Evolutionary conservation across 108 stramenopile species (phyloP), one percentile per base, ranked within the genome.

Genomic region (Nitzschia inconspicua): DNA sequence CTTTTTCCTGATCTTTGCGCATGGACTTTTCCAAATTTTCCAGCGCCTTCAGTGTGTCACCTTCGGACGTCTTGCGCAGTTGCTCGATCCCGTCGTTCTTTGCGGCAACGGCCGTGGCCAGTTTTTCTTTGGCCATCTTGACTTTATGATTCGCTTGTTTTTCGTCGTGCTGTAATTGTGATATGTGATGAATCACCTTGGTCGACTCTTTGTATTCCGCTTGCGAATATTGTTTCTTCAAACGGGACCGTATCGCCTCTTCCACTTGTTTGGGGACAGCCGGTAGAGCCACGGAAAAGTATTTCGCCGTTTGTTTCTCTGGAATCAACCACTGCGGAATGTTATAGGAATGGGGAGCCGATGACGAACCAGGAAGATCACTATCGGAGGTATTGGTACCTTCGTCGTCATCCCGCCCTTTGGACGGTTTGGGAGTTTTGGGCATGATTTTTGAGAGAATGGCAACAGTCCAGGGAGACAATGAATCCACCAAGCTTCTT

Each of bases 271-370:
- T 25, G 4, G 56, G 14, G 10, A 64, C 70, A 20, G 54, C 36
- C 10, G 63, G 62, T 31, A 72, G 44, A 2, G 70, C 63, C 39
- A 72, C 36, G 4, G 70, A 72, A 59, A 72, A 72, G 47, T 35
- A 63, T 32, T 50, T 47, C 29, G 62, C 27, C 0, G 60, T 46
- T 47, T 59, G 59, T 39, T 70, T 70, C 18, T 70, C 68, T 13
- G 43, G 60, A 32, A 62, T 27, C 19, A 70, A 40, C 68, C 68
- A 70, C 32, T 61, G 60, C 9, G 68, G 68, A 27, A 59, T 36
- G 3, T 24, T 52, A 36, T 70, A 70, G 4, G 60, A 70, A 24
- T 66, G 26, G 10, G 46, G 56, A 27, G 37, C 65, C 3, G 20
- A 14, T 10, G 34, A 27, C n/a, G 55, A 54, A 22, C 29, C 20